These are phyloP conservation scores for Amaranthus hypochondriacus DNA, from an alignment of 148 eudicot species.

Conservation along the genomic window DNA sequence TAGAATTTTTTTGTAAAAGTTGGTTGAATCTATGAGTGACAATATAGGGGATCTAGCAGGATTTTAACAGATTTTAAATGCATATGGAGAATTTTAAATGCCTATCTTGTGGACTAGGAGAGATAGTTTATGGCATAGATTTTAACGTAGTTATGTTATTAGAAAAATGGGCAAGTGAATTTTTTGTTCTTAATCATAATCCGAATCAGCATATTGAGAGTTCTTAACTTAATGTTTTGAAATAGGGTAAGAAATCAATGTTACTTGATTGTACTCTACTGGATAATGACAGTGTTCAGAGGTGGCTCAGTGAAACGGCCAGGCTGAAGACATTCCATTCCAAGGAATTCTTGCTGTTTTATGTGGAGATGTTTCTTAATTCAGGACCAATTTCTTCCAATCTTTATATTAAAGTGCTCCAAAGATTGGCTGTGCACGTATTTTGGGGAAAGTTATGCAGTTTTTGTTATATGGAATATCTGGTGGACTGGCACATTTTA, in stretches of 20 bases:
- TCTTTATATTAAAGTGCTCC: no score
- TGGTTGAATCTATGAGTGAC: background rate
- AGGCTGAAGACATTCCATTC: background rate
- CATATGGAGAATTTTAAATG: background rate
- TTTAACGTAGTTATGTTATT: no score
- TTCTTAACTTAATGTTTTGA: constrained; percentile 3
- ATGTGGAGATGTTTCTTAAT: no score
- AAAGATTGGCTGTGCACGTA: no score
- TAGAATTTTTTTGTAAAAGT: background rate
- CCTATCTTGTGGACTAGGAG: background rate
- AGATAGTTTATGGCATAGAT: background rate
- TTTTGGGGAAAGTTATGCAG: no score
- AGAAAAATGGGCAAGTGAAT: background rate
- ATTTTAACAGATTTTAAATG: background rate
- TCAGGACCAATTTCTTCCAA: no score
- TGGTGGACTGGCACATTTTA: no score
- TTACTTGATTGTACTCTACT: background rate
- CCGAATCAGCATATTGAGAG: background rate
- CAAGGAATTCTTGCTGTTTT: background rate
- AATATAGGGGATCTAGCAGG: background rate
- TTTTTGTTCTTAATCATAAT: background rate
- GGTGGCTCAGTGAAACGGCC: background rate
- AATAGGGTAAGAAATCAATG: background rate
- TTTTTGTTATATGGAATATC: no score
- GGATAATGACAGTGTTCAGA: background rate